Conservation (phyloP, 345 rosid genomes). For the Rhizophora apiculata region DNA sequence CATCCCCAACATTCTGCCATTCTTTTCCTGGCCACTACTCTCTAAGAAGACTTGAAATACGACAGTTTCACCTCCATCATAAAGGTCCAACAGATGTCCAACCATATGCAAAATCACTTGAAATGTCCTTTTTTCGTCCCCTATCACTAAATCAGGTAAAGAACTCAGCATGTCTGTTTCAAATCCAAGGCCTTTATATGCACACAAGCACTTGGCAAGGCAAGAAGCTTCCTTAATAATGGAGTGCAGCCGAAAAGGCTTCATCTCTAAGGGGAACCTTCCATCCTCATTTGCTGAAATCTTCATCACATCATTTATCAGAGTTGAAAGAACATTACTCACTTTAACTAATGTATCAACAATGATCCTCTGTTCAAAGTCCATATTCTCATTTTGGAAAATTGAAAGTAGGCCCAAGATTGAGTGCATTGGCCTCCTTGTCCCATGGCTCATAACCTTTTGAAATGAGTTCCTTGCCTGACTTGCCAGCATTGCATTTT, state of each 20-base stretch:
- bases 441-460: constrained; percentile 93
- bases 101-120: constrained; percentile 93
- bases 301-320: constrained; percentile 76
- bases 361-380: constrained; percentile 58
- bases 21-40: constrained; percentile 45
- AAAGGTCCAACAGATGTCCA: constrained; percentile 66
- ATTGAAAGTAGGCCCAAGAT: constrained; percentile 83
- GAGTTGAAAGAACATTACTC: constrained; percentile 66
- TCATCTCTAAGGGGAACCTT: constrained; percentile 62
- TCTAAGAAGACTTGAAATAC: constrained; percentile 52
- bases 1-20: constrained; percentile 42
- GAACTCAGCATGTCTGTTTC: constrained; percentile 61
- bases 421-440: constrained; percentile 96
- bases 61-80: constrained; percentile 55
- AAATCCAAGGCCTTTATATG: constrained; percentile 64
- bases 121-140: constrained; percentile 80
- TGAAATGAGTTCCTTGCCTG: constrained; percentile 86
- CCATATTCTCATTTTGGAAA: constrained; percentile 56
- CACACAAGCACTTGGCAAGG: constrained; percentile 77
- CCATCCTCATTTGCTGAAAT: constrained; percentile 69
- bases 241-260: constrained; percentile 62
- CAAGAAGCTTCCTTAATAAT: constrained; percentile 83
- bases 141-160: constrained; percentile 70
- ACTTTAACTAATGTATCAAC: constrained; percentile 68
- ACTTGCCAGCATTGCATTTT: constrained; percentile 94